Conservation (phyloP, 108 stramenopile species). For the Cylindrotheca closterium region DNA sequence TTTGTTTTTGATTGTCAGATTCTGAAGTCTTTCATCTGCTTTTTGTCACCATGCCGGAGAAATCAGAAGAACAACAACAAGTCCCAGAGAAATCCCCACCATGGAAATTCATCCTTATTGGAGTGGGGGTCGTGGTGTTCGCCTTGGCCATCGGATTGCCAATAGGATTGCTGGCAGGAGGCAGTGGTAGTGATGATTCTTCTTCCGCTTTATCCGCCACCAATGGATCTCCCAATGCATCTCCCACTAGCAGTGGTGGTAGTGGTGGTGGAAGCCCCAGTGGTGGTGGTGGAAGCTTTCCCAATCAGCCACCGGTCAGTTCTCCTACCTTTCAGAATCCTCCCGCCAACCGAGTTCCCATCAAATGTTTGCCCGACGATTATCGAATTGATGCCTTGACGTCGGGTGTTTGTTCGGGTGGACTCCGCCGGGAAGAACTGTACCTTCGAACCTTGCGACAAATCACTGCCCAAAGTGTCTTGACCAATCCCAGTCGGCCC, state of each 20-base stretch:
- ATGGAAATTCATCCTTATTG: not conserved
- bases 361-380: not conserved
- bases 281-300: not conserved
- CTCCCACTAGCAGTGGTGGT: no score
- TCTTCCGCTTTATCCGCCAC: not conserved
- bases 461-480: not conserved
- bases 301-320: not conserved
- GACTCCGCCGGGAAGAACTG: not conserved
- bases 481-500: not conserved
- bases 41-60: not conserved
- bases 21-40: not conserved
- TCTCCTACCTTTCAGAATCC: not conserved
- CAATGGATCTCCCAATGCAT: not conserved
- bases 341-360: not conserved
- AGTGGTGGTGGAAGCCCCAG: no score
- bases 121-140: not conserved
- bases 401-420: not conserved
- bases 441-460: not conserved
- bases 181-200: not conserved
- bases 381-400: not conserved
- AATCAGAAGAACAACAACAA: not conserved
- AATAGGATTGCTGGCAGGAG: not conserved
- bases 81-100: not conserved
- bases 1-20: no score
- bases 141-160: not conserved